Conservation (phyloP, 345 rosid genomes). For the Aethionema arabicum region DNA sequence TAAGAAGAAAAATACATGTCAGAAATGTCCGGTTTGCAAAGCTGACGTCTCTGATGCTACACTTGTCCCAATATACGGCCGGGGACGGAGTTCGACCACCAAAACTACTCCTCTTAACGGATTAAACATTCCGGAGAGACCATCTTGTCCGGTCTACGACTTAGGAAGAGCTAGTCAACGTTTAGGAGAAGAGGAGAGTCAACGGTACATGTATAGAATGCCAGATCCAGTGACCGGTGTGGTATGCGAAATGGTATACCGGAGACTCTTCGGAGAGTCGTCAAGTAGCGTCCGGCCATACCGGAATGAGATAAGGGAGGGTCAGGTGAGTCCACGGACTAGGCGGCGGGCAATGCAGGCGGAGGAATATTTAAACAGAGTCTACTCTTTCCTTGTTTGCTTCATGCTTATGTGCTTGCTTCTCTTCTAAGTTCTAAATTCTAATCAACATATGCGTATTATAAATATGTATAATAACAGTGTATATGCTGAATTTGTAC, state of each 20-base stretch:
- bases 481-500: neutral
- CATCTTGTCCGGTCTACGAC: conserved; percentile 47
- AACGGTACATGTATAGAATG: conserved; percentile 38
- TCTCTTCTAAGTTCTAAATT: conserved; percentile 62
- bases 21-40: conserved; percentile 86
- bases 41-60: conserved; percentile 68
- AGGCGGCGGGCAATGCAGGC: conserved; percentile 74
- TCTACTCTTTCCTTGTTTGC: conserved; percentile 79
- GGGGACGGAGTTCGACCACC: conserved; percentile 43
- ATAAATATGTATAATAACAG: neutral
- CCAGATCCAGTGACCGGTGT: conserved; percentile 55
- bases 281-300: conserved; percentile 49
- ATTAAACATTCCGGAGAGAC: conserved; percentile 68
- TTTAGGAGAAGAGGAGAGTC: conserved; percentile 56
- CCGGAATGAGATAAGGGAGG: conserved; percentile 15
- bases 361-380: conserved; percentile 68
- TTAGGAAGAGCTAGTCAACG: conserved; percentile 55
- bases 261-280: conserved; percentile 72
- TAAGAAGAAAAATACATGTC: conserved; percentile 15
- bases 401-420: conserved; percentile 75
- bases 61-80: conserved; percentile 91
- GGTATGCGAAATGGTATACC: conserved; percentile 76
- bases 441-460: neutral
- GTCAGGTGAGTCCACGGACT: conserved; percentile 47
- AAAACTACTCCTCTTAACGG: conserved; percentile 35